These are phyloP conservation scores for Fusarium stilboides DNA, from an alignment of 2,329 filamentous ascomycete genomes.

Conservation along the genomic window DNA sequence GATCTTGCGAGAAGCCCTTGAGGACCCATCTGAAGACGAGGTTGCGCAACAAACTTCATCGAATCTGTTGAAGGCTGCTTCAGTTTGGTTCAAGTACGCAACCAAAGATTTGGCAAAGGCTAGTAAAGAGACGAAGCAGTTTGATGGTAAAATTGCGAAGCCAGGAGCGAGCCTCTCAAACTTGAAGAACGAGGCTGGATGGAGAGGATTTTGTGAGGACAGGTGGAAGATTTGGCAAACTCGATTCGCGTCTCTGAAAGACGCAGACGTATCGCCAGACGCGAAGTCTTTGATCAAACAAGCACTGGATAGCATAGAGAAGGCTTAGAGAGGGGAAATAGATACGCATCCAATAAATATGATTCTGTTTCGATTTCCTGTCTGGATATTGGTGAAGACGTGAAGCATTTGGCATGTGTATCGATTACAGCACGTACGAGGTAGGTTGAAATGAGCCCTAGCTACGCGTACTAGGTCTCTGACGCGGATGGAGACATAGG, in stretches of 20 bases:
- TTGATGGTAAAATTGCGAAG: constrained; percentile 40
- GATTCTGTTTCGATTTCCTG: no score
- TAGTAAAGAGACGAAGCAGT: constrained; percentile 25
- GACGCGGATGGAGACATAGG: no score
- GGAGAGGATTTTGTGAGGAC: constrained; percentile 34
- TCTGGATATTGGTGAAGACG: no score
- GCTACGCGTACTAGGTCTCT: no score
- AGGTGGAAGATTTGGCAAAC: constrained; percentile 35
- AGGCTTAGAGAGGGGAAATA: background rate
- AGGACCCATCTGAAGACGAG: constrained; percentile 32
- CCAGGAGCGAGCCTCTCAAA: constrained; percentile 24
- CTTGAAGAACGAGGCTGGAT: constrained; percentile 13
- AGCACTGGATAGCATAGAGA: background rate
- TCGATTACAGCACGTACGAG: no score
- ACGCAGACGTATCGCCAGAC: background rate
- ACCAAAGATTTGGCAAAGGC: background rate
- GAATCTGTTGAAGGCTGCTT: constrained; percentile 11
- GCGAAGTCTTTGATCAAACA: background rate
- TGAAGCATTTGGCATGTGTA: no score
- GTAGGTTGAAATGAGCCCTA: no score
- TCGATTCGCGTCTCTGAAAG: background rate
- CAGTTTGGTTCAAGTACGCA: constrained; percentile 38
- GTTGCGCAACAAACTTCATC: constrained; percentile 3
- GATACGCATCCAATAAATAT: no score
- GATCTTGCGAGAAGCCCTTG: constrained; percentile 35